Conservation (phyloP, 2,329 filamentous ascomycete species). For the Fusarium ramigenum region DNA sequence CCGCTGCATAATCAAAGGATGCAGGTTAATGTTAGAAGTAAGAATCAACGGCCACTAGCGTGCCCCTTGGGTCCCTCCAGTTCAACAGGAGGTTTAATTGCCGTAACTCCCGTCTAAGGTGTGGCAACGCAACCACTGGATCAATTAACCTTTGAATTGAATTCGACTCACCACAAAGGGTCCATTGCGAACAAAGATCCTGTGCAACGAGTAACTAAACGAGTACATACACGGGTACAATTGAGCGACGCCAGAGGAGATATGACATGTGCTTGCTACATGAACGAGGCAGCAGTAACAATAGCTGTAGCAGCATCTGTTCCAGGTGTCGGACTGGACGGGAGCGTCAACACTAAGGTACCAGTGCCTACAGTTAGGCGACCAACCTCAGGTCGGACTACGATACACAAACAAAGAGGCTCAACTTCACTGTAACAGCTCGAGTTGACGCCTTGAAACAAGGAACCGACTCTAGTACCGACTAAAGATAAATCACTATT, state of each 20-base stretch:
- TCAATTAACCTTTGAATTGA: constrained; percentile 1
- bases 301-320: background rate
- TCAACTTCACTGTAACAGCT: constrained; percentile 13
- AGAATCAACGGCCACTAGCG: constrained; percentile 40
- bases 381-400: background rate
- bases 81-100: constrained; percentile 19
- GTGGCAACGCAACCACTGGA: background rate
- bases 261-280: background rate
- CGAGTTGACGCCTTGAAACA: constrained; percentile 10
- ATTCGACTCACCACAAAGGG: background rate
- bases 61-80: constrained; percentile 27
- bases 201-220: background rate
- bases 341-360: background rate
- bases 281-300: background rate
- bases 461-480: background rate
- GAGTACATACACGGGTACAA: background rate
- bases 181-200: background rate
- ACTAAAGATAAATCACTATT: background rate
- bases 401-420: constrained; percentile 12
- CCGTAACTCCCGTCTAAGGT: constrained; percentile 13
- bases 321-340: background rate
- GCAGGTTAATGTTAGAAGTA: constrained; percentile 11
- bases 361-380: background rate
- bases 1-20: constrained; percentile 20
- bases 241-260: background rate